Conservation (phyloP, 2,329 filamentous ascomycete genomes). For the Colletotrichum spinosum region DNA sequence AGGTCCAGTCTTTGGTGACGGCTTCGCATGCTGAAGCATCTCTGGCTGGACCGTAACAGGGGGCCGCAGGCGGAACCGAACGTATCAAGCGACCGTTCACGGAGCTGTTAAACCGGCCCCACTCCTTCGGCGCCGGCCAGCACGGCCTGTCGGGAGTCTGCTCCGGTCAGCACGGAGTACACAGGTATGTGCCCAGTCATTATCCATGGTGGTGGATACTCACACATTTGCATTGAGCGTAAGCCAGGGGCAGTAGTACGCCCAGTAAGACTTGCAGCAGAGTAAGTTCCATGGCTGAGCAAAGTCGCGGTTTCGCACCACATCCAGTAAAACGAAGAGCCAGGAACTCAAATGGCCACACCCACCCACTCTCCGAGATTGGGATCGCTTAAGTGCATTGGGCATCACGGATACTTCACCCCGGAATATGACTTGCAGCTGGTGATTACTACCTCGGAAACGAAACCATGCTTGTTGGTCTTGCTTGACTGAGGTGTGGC, state of each 20-base stretch:
- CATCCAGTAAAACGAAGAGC: neutral
- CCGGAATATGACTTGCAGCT: too few species aligned
- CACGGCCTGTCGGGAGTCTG: constrained; percentile 50
- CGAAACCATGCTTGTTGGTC: constrained; percentile 1
- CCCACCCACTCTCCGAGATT: too few species aligned
- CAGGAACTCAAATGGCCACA: too few species aligned
- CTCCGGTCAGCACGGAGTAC: neutral
- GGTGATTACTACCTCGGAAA: neutral
- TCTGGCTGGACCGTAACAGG: constrained; percentile 14
- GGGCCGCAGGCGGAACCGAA: constrained; percentile 59
- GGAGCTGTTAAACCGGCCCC: constrained; percentile 62
- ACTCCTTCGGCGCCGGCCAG: constrained; percentile 61
- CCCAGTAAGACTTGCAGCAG: neutral
- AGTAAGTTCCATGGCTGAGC: constrained; percentile 15
- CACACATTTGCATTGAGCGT: constrained; percentile 24
- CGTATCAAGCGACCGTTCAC: constrained; percentile 61
- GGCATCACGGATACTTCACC: too few species aligned
- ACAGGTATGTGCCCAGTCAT: neutral
- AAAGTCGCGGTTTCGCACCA: neutral
- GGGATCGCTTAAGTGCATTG: too few species aligned
- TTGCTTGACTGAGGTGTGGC: constrained; percentile 13
- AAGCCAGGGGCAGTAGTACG: constrained; percentile 10
- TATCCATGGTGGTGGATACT: neutral
- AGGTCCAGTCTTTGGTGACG: constrained; percentile 15
- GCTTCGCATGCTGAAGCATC: constrained; percentile 13